Percentiles rank a stretch among this genome's conserved stretches.
Conservation (phyloP, 495 filamentous ascomycete genomes). For the Cairneyella variabilis region DNA sequence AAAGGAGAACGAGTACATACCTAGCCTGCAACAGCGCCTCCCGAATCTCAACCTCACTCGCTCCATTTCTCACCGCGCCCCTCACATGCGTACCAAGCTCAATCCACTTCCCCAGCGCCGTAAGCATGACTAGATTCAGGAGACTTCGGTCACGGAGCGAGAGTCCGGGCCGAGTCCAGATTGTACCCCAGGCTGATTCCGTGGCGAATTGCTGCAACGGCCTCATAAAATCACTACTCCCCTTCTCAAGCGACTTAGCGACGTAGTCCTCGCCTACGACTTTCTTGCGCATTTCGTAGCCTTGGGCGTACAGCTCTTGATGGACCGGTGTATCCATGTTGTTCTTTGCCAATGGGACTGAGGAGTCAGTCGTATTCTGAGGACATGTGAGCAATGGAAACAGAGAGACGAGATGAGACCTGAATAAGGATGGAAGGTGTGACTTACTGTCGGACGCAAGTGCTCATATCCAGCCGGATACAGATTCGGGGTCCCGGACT, state of each 20-base stretch:
- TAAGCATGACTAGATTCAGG: conserved; percentile 49
- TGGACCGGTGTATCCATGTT: conserved; percentile 24
- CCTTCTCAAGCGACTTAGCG: conserved; percentile 15
- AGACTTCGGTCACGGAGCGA: conserved; percentile 42
- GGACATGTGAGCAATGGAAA: background rate
- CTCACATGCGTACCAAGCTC: conserved; percentile 47
- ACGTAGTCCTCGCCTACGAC: conserved; percentile 27
- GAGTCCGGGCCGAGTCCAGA: conserved; percentile 47
- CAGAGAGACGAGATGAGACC: background rate
- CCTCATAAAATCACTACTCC: conserved; percentile 19
- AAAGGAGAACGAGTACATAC: conserved; percentile 8
- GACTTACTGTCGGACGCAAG: background rate
- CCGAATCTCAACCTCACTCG: conserved; percentile 46
- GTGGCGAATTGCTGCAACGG: conserved; percentile 28
- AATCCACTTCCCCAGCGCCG: conserved; percentile 38
- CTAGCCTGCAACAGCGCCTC: conserved; percentile 47
- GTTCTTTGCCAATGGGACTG: conserved; percentile 13
- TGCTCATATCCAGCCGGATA: background rate
- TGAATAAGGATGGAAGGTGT: background rate
- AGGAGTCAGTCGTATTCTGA: background rate
- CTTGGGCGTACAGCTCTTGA: conserved; percentile 12
- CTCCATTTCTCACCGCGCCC: conserved; percentile 46
- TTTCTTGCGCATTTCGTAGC: conserved; percentile 20
- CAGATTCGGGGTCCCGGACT: background rate
- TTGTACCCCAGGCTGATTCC: conserved; percentile 44